These are phyloP conservation scores for Jacaranda copaia DNA, from an alignment of 257 asterid genomes.

Conservation along the genomic window DNA sequence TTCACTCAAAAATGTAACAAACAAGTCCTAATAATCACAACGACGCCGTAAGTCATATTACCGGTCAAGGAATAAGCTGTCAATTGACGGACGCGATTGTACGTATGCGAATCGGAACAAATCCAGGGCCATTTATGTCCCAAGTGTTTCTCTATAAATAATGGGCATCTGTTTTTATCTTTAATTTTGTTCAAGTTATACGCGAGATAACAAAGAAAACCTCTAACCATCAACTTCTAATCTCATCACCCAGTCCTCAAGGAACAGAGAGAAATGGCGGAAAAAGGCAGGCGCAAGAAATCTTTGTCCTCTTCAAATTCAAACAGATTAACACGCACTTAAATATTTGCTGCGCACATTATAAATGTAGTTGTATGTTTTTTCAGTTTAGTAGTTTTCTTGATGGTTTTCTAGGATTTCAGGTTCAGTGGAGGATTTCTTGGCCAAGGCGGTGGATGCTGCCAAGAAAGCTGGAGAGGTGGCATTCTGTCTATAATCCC, in stretches of 20 bases:
- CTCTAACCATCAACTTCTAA: conserved; percentile 34
- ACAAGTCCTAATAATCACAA: neutral
- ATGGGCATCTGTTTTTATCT: conserved; percentile 3
- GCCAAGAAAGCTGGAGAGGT: conserved; percentile 85
- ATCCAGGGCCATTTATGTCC: conserved; percentile 27
- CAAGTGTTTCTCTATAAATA: conserved; percentile 17
- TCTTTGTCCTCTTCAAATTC: neutral
- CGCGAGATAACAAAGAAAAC: conserved; percentile 25
- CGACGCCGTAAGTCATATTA: neutral
- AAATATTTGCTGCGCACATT: conserved; percentile 14
- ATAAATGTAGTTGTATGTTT: neutral
- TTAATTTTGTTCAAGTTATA: conserved; percentile 14
- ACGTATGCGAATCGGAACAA: neutral
- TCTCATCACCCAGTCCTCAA: conserved; percentile 34
- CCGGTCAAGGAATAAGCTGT: conserved; percentile 11
- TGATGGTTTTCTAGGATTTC: conserved; percentile 37
- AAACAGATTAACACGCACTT: neutral
- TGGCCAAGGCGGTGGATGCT: conserved; percentile 68
- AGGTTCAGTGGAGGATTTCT: conserved; percentile 64
- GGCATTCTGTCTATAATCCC: conserved; percentile 15
- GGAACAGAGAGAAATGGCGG: conserved; percentile 52
- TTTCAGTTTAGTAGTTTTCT: conserved; percentile 24
- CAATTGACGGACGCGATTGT: neutral
- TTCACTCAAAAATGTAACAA: too few species aligned
- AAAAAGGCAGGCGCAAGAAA: conserved; percentile 48